Evolutionary conservation across 2,329 filamentous ascomycete species (phyloP), one percentile per base, ranked within the genome.

Genomic region (Penicillium italicum): DNA sequence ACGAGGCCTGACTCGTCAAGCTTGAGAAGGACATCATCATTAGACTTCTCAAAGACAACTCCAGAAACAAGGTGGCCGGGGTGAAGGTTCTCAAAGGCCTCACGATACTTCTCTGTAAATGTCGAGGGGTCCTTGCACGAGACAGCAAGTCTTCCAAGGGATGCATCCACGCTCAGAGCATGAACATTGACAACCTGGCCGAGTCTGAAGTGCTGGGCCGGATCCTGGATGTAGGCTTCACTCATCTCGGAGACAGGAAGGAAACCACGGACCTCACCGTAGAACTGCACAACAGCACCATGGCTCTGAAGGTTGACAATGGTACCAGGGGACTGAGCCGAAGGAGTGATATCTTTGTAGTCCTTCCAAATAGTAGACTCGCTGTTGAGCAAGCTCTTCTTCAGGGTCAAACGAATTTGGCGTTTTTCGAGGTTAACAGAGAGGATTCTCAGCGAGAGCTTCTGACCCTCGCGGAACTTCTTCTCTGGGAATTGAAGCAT

Each of bases 171-270:
- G 47, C 87, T 89, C 33, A 96, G 74, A n/a, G 95, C 85, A 67
- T 93, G 90, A 20, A 97, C 89, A 66, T 85, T 95, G 62, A 99
- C 88, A 1, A 96, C 93, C 72, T 99, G 94, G 0, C 94, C 95
- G 41, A 86, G 76, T 34, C 88, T 86, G 78, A 99, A 99, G 74
- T 97, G 92, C 67, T 95, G 86, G 43, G 84, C 85, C 5, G 94
- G 91, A 67, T 97, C 89, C 63, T 88, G 84, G 67, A 99, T 97
- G 69, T 88, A 97, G 11, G 92, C 91, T 72, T 99, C 94, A 71
- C 94, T 97, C 94, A 99, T 99, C 74, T 99, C 93, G 1, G 90
- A 90, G 0, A 96, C 87, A 2, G 94, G 94, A 52, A 99, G 80
- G 77, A 95, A 99, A 9, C 89, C 95, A 62, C 85, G 85, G 20